Percentiles rank a stretch among this genome's conserved stretches.
phyloP scores from a whole-genome alignment of 106 monocot species.

The Dendrobium officinale region DNA sequence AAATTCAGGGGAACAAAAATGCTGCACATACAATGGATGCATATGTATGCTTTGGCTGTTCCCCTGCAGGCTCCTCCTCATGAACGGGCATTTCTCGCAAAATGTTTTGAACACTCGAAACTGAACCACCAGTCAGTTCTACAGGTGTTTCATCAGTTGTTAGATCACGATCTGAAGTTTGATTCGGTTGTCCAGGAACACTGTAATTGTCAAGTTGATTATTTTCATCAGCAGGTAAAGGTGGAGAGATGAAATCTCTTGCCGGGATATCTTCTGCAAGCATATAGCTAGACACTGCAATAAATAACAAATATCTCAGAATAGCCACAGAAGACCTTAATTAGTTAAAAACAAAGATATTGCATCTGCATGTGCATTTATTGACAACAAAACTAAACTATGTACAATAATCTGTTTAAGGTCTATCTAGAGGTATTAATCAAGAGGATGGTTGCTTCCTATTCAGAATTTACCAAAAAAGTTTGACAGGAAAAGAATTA shows the following conservation, averaged over 20 bases:
- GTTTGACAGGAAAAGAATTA: too few species aligned
- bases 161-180: conserved; percentile 30
- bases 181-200: conserved; percentile 33
- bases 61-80: conserved; percentile 34
- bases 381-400: not conserved
- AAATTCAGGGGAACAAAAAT: not conserved
- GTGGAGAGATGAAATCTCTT: conserved; percentile 13
- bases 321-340: not conserved
- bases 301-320: conserved; percentile 2
- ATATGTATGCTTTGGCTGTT: conserved; percentile 67
- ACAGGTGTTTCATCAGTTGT: conserved; percentile 33
- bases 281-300: conserved; percentile 33
- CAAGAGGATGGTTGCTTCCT: too few species aligned
- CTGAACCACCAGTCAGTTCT: conserved; percentile 35
- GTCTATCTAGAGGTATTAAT: too few species aligned
- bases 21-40: conserved; percentile 62
- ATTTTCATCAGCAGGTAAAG: conserved; percentile 32
- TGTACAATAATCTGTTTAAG: too few species aligned
- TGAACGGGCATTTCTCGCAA: conserved; percentile 13
- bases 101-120: conserved; percentile 23
- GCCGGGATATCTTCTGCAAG: conserved; percentile 28
- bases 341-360: not conserved
- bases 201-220: conserved; percentile 34
- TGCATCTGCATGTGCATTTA: not conserved
- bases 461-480: not conserved